These are phyloP conservation scores for Lenzites betulinus DNA, from an alignment of 768 basidiomycete species.

Conservation along the genomic window DNA sequence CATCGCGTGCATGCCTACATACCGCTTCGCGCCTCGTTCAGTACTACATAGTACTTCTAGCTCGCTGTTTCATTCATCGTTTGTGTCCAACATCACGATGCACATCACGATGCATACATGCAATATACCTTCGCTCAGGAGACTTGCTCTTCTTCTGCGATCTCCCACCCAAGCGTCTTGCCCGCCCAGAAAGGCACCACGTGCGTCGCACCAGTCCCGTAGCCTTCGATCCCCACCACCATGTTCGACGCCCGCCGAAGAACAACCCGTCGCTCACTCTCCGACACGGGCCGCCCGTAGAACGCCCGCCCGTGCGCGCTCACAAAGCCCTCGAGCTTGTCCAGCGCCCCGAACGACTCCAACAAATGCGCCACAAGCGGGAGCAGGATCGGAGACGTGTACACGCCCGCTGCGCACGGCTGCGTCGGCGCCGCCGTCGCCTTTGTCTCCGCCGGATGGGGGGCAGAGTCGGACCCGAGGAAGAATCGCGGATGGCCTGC, in stretches of 20 bases:
- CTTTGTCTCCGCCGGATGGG: constrained; percentile 75
- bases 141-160: constrained; percentile 17
- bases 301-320: constrained; percentile 79
- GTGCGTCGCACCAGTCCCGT: constrained; percentile 37
- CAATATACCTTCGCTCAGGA: too few species aligned
- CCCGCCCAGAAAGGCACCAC: constrained; percentile 91
- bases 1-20: too few species aligned
- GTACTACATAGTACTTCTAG: too few species aligned
- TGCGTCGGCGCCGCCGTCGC: constrained; percentile 67
- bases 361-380: constrained; percentile 88
- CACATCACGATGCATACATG: too few species aligned
- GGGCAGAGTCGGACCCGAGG: constrained; percentile 95
- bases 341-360: constrained; percentile 84
- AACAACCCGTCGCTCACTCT: constrained; percentile 40
- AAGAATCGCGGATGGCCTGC: constrained; percentile 93
- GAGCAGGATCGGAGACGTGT: constrained; percentile 90
- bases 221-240: constrained; percentile 45
- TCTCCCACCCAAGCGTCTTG: constrained; percentile 73
- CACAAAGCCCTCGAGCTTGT: constrained; percentile 79
- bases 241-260: constrained; percentile 44
- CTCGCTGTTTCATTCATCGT: too few species aligned
- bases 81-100: too few species aligned
- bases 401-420: constrained; percentile 93
- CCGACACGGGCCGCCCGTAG: constrained; percentile 50
- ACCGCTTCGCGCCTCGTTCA: too few species aligned